Percentiles rank a stretch among this genome's conserved stretches.
Conservation (phyloP, 2,329 filamentous ascomycete genomes). For the Didymella glomerata region DNA sequence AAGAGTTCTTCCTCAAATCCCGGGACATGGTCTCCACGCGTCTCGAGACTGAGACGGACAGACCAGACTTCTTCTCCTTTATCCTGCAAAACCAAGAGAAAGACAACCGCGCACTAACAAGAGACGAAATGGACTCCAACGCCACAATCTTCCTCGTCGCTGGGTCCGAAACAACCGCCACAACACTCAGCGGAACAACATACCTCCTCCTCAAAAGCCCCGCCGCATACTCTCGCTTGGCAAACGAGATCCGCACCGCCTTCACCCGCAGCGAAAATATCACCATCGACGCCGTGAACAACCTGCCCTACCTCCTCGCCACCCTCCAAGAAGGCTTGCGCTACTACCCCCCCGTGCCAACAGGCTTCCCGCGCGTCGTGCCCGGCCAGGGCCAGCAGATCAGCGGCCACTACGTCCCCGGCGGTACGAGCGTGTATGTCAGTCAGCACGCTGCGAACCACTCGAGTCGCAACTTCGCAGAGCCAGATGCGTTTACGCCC, state of each 20-base stretch:
- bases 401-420: slow-evolving; percentile 40
- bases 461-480: slow-evolving; percentile 37
- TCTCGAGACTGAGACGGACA: slow-evolving; percentile 25
- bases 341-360: slow-evolving; percentile 42
- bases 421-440: slow-evolving; percentile 38
- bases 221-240: slow-evolving; percentile 29
- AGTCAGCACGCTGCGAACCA: slow-evolving; percentile 46
- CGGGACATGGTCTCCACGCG: slow-evolving; percentile 31
- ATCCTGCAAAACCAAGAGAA: slow-evolving; percentile 36
- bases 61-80: slow-evolving; percentile 40
- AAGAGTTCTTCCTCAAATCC: slow-evolving; percentile 28
- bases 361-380: slow-evolving; percentile 41
- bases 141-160: slow-evolving; percentile 49
- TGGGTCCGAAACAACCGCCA: slow-evolving; percentile 59
- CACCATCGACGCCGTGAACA: slow-evolving; percentile 37
- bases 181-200: slow-evolving; percentile 53
- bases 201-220: slow-evolving; percentile 51
- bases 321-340: slow-evolving; percentile 39
- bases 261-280: slow-evolving; percentile 35
- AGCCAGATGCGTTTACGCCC: slow-evolving; percentile 38
- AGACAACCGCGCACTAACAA: slow-evolving; percentile 26
- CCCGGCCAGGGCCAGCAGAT: slow-evolving; percentile 36
- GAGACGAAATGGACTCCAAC: slow-evolving; percentile 49
- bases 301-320: slow-evolving; percentile 41
- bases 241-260: slow-evolving; percentile 33